phyloP scores from a whole-genome alignment of 345 rosid genomes.

The Salix koriyanagi region DNA sequence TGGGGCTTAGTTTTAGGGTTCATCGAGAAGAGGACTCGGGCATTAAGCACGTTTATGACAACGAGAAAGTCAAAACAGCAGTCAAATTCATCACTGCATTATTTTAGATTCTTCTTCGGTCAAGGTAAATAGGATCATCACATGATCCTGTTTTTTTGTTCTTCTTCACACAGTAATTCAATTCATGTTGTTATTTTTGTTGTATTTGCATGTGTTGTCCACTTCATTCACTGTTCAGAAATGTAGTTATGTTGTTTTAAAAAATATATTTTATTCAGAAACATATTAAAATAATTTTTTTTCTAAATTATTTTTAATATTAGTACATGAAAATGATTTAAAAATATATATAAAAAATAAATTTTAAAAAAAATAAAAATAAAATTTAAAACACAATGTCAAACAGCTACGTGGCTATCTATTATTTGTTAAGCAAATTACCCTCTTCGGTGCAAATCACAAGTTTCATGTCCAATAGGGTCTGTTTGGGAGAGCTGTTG shows the following conservation, averaged over 20 bases:
- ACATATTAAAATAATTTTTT: too few species aligned
- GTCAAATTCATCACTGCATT: not conserved
- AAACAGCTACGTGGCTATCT: too few species aligned
- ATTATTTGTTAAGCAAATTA: not conserved
- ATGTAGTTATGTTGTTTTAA: too few species aligned
- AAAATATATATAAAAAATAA: too few species aligned
- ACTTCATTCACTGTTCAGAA: too few species aligned
- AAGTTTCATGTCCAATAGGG: not conserved
- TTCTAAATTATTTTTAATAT: too few species aligned
- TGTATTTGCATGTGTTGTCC: not conserved
- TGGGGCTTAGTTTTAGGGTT: not conserved
- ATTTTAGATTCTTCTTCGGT: not conserved
- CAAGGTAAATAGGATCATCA: not conserved
- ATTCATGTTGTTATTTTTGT: not conserved
- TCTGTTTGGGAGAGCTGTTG: too few species aligned
- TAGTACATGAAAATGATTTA: too few species aligned
- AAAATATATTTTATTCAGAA: too few species aligned
- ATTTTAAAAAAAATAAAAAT: too few species aligned
- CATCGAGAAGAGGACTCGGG: not conserved
- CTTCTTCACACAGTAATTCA: not conserved
- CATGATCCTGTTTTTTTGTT: not conserved
- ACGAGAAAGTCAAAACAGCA: not conserved
- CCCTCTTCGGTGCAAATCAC: not conserved
- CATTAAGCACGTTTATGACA: not conserved
- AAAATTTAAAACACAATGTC: too few species aligned